phyloP scores from a whole-genome alignment of 2,329 filamentous ascomycete species.

The Pezicula rhizophila region DNA sequence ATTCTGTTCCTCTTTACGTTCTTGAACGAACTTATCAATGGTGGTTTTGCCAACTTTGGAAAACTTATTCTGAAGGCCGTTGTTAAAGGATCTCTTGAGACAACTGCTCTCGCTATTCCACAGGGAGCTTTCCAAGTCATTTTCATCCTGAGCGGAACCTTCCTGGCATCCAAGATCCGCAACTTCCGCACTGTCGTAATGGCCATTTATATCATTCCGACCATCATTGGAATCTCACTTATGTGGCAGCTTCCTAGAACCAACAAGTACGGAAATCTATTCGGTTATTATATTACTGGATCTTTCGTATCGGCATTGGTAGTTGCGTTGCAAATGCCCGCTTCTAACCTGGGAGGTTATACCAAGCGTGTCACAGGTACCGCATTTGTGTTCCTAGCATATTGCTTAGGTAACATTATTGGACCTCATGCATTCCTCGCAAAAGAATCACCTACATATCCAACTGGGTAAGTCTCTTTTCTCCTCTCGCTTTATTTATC shows the following conservation, averaged over 20 bases:
- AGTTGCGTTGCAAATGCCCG: constrained; percentile 45
- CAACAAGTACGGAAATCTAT: constrained; percentile 25
- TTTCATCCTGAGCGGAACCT: constrained; percentile 48
- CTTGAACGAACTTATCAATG: constrained; percentile 47
- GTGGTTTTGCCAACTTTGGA: constrained; percentile 48
- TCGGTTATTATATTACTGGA: constrained; percentile 29
- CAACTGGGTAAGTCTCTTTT: constrained; percentile 32
- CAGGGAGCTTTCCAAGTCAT: constrained; percentile 47
- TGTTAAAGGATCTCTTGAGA: constrained; percentile 35
- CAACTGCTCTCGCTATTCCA: constrained; percentile 48
- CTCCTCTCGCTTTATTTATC: no score
- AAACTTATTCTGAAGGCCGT: constrained; percentile 49
- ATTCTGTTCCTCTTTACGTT: constrained; percentile 39
- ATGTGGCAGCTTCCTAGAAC: constrained; percentile 22
- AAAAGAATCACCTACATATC: constrained; percentile 40
- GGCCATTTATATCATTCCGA: constrained; percentile 24
- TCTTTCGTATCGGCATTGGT: constrained; percentile 46
- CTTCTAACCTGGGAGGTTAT: constrained; percentile 34
- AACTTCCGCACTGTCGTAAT: constrained; percentile 40
- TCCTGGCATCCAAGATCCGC: constrained; percentile 41
- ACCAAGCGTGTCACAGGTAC: constrained; percentile 41
- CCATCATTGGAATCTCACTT: constrained; percentile 24
- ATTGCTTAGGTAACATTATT: constrained; percentile 18
- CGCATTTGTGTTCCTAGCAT: constrained; percentile 30
- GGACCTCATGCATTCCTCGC: constrained; percentile 54